Evolutionary conservation across 129 eudicot genomes (phyloP), one percentile per base, ranked within the genome.

Genomic region (Chrysanthemum seticuspe): DNA sequence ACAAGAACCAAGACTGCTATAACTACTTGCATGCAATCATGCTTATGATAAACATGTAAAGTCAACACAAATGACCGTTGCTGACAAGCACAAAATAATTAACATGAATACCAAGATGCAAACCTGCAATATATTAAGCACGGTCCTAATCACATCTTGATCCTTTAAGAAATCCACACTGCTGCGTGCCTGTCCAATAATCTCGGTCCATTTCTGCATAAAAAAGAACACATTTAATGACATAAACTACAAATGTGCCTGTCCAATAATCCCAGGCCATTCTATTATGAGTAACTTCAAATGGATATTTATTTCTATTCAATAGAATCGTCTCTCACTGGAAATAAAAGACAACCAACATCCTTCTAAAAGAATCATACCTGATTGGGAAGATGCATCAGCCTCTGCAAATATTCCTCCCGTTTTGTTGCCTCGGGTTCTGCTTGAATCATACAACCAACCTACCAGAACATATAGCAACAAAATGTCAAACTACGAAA

Each of bases 321-420:
- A 40, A 40, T 40, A 40, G 47, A 1, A 40, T 7, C 2, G 47
- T 40, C 10, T 40, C 8, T 40, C 8, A 10, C 47, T 40, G 10
- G 47, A 40, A 7, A 40, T 5, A 40, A 6, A 40, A 40, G 10
- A 40, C 10, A 40, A 36, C 9, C 44, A 21, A 62, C 7, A 13
- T 4, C 19, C 62, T 54, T 59, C 65, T 29, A 67, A 10, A 63
- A 71, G 31, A 57, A 58, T 62, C 74, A 2, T 82, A 73, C 99
- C 88, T 88, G 99, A 82, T 95, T 91, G 14, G 99, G 99, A 65
- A 95, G 91, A 68, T 78, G 87, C 99, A 95, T 95, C 78, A 95
- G 77, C 76, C 99, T 84, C 84, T 85, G 91, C 74, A 95, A 67
- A 85, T 84, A 95, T 36, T 95, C 99, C 79, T 90, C 95, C 76